These are phyloP conservation scores for Petunia hybrid DNA, from an alignment of 305 asterid genomes.

Conservation along the genomic window DNA sequence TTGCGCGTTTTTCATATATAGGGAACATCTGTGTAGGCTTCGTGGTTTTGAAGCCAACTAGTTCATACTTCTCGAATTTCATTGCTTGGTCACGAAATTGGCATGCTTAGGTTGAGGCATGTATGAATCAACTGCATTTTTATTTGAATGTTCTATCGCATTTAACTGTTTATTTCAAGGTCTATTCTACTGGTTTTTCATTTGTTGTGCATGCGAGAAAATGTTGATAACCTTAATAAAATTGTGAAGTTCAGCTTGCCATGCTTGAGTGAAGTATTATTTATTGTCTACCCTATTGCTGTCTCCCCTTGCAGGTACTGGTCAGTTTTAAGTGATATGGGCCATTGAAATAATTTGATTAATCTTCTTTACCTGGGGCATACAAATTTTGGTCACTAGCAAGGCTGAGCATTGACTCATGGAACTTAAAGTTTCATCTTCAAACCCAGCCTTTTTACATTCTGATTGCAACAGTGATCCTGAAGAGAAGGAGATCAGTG, in stretches of 20 bases:
- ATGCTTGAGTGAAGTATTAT: not conserved
- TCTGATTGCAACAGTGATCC: constrained; percentile 72
- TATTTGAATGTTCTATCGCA: too few species aligned
- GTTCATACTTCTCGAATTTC: constrained; percentile 13
- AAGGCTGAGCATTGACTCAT: constrained; percentile 38
- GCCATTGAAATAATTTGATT: constrained; percentile 23
- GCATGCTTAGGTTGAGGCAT: not conserved
- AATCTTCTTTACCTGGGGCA: constrained; percentile 20
- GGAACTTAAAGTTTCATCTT: constrained; percentile 81
- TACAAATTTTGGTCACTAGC: constrained; percentile 13
- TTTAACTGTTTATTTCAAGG: not conserved
- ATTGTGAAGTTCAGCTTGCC: constrained; percentile 16
- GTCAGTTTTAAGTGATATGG: not conserved
- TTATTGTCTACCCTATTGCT: not conserved
- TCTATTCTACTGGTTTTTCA: not conserved
- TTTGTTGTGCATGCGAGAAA: constrained; percentile 19
- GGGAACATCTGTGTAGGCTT: not conserved
- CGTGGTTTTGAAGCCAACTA: constrained; percentile 23
- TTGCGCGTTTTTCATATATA: not conserved
- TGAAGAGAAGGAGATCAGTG: constrained; percentile 89
- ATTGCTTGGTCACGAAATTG: not conserved
- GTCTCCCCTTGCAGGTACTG: constrained; percentile 22
- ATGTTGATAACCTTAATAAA: not conserved
- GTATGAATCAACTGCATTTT: not conserved
- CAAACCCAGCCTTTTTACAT: constrained; percentile 67